Evolutionary conservation across 2,329 filamentous ascomycete species (phyloP), one percentile per base, ranked within the genome.

Genomic region (Aspergillus sp.): DNA sequence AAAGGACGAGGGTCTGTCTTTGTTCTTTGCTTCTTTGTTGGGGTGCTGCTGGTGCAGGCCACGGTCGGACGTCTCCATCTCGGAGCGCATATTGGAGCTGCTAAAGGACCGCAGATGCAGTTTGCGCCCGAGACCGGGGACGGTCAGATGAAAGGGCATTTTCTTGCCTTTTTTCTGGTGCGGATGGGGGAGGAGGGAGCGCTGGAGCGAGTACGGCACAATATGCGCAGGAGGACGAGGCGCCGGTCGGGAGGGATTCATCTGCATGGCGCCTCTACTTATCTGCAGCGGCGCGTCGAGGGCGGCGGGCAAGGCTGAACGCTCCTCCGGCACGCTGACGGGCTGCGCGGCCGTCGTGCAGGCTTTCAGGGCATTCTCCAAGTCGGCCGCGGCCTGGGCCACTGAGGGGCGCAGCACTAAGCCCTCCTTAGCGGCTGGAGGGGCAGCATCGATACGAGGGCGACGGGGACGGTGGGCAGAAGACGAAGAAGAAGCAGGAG

Each of bases 331-430:
- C 19, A 19, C 19, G 19, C 19, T 19, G 19, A 19, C 19, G 19
- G 19, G 19, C 19, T 19, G 19, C 19, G 19, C 19, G 19, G 19
- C 19, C 19, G 19, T 19, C 19, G 19, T 1, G 19, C 19, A 19
- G 19, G 19, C 19, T 2, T 19, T 19, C 19, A 58, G 46, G 3
- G 52, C 42, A 34, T 52, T 44, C 30, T 52, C 51, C 43, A 71
- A 52, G 6, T 69, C 67, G 29, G 62, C 52, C n/a, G 65, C 58
- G 1, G 66, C 67, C 49, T 66, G 55, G 5, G 60, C 60, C 6
- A 66, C 45, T 0, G 61, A 59, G 40, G 46, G 45, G 29, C 36
- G 12, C 5, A 12, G 33, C 29, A 9, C 30, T 32, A 32, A 32
- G 30, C 30, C 30, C 8, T n/a, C 35, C 47, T 39, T 19, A 39